phyloP scores from a whole-genome alignment of 495 filamentous ascomycete species.

The Aspergillus cristatus region DNA sequence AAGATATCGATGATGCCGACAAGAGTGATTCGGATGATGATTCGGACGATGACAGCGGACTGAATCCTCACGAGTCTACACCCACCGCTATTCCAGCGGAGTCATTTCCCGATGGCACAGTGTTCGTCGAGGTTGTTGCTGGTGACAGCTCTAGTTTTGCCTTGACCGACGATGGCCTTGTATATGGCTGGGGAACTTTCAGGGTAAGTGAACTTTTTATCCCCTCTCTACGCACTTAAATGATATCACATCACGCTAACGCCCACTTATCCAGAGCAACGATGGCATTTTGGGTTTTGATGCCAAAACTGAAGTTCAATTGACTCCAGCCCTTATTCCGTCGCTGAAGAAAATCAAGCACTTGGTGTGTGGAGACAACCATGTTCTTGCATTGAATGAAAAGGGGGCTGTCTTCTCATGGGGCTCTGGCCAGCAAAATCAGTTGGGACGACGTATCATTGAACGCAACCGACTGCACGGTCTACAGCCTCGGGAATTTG shows the following conservation, averaged over 20 bases:
- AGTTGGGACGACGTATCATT: conserved; percentile 54
- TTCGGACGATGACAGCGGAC: conserved; percentile 42
- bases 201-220: conserved; percentile 36
- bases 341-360: conserved; percentile 48
- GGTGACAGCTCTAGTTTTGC: conserved; percentile 58
- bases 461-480: conserved; percentile 45
- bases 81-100: conserved; percentile 46
- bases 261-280: conserved; percentile 31
- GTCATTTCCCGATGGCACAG: conserved; percentile 44
- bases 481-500: conserved; percentile 60
- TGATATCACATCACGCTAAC: conserved; percentile 11
- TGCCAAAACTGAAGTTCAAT: conserved; percentile 30
- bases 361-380: conserved; percentile 50
- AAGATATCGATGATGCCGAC: conserved; percentile 49
- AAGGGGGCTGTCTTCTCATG: conserved; percentile 51
- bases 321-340: conserved; percentile 39
- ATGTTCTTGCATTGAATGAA: conserved; percentile 50
- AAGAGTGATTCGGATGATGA: conserved; percentile 41
- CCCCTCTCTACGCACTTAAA: not conserved
- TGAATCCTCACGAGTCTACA: conserved; percentile 53
- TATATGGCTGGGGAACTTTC: conserved; percentile 70
- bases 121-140: conserved; percentile 51
- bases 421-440: conserved; percentile 55
- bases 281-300: conserved; percentile 51
- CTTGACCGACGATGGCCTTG: conserved; percentile 54